These are phyloP conservation scores for Backusella australiensis DNA, from an alignment of 192 early-diverging fungal genomes.

Conservation along the genomic window DNA sequence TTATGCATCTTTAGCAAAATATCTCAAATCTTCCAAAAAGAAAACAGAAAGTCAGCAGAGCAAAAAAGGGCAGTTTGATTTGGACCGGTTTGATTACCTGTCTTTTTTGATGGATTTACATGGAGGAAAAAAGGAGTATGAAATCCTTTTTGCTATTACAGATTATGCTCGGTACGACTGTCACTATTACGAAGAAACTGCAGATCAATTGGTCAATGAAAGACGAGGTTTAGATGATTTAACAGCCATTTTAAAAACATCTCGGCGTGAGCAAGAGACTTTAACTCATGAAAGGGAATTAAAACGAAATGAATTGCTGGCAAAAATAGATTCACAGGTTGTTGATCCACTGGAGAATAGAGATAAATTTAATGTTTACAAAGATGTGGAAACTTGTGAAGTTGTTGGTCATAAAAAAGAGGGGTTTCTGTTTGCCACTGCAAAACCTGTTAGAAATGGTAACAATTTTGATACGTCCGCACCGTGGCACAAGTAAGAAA, in stretches of 20 bases:
- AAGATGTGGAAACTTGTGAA: conserved; percentile 54
- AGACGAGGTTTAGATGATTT: conserved; percentile 36
- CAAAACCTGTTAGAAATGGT: conserved; percentile 37
- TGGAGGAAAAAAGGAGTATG: conserved; percentile 56
- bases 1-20: conserved; percentile 43
- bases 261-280: conserved; percentile 37
- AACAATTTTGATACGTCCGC: conserved; percentile 22
- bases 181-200: conserved; percentile 37
- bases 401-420: conserved; percentile 45
- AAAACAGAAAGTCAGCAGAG: conserved; percentile 28
- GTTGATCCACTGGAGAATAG: not conserved
- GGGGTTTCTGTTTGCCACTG: conserved; percentile 60
- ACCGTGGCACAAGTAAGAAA: conserved; percentile 47
- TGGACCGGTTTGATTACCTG: conserved; percentile 60
- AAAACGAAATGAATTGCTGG: conserved; percentile 36
- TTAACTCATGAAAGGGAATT: conserved; percentile 48
- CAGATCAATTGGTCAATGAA: conserved; percentile 33
- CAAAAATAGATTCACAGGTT: not conserved
- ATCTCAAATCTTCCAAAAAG: conserved; percentile 42
- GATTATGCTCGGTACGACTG: conserved; percentile 52
- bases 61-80: conserved; percentile 58
- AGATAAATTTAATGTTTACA: conserved; percentile 51
- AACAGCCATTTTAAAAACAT: not conserved
- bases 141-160: conserved; percentile 51
- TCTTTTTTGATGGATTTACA: conserved; percentile 51